phyloP scores from a whole-genome alignment of 345 rosid genomes.

The Brassica nigra region DNA sequence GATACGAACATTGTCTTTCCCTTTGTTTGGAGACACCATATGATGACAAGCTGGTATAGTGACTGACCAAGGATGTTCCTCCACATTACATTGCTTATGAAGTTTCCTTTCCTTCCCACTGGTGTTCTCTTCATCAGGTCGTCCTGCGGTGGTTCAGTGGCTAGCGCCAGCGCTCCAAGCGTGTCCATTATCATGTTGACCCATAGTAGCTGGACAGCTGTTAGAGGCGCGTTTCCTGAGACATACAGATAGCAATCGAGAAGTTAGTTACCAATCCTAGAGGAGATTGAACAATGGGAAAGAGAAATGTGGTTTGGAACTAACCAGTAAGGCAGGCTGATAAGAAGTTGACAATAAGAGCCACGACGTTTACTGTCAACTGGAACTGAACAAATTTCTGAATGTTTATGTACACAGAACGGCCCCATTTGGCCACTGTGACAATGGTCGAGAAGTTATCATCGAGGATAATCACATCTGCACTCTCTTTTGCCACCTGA shows the following conservation, averaged over 20 bases:
- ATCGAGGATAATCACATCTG: slow-evolving; percentile 84
- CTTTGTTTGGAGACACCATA: slow-evolving; percentile 68
- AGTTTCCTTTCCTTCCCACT: slow-evolving; percentile 78
- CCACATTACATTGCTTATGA: slow-evolving; percentile 94
- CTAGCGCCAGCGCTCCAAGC: slow-evolving; percentile 86
- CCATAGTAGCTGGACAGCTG: slow-evolving; percentile 90
- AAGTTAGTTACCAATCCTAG: not conserved
- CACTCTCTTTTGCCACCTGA: slow-evolving; percentile 89
- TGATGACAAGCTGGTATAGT: slow-evolving; percentile 65
- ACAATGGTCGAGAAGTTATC: slow-evolving; percentile 82
- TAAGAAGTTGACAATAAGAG: slow-evolving; percentile 79
- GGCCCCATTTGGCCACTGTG: slow-evolving; percentile 91
- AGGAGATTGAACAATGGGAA: not conserved
- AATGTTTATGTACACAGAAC: slow-evolving; percentile 82
- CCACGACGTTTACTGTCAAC: slow-evolving; percentile 84
- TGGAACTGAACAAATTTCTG: slow-evolving; percentile 95
- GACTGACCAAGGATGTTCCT: slow-evolving; percentile 95
- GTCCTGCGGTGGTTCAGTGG: slow-evolving; percentile 81
- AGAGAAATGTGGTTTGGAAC: slow-evolving; percentile 14
- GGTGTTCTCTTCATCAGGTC: slow-evolving; percentile 72
- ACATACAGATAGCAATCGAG: not conserved
- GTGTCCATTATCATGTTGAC: slow-evolving; percentile 93
- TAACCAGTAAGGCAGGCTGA: slow-evolving; percentile 91
- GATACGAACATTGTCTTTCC: slow-evolving; percentile 58
- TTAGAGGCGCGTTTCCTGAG: slow-evolving; percentile 76